These are phyloP conservation scores for Colletotrichum acutatum DNA, from an alignment of 2,329 filamentous ascomycete genomes.

Conservation along the genomic window DNA sequence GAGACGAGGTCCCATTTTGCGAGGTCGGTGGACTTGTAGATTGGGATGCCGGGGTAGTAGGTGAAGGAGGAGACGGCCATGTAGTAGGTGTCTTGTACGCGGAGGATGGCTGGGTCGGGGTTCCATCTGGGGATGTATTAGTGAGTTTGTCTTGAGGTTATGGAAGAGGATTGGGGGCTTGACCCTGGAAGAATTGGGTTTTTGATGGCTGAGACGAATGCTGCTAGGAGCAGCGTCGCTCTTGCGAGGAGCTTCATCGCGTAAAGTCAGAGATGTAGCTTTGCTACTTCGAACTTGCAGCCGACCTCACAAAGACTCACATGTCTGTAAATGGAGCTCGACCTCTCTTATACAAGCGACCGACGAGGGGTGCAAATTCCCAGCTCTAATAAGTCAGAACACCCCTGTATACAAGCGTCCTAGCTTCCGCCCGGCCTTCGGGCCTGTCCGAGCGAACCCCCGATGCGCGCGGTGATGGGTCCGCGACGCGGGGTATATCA, in stretches of 20 bases:
- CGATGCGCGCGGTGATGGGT: constrained; percentile 2
- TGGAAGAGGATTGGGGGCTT: neutral
- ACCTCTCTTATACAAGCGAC: neutral
- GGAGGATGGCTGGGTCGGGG: constrained; percentile 26
- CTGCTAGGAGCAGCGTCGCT: constrained; percentile 16
- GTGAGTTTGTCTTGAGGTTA: neutral
- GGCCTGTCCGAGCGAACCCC: neutral
- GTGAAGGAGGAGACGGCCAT: constrained; percentile 46
- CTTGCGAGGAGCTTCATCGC: constrained; percentile 21
- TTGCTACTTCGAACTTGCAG: neutral
- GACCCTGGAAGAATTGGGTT: constrained; percentile 29
- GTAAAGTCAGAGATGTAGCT: no score
- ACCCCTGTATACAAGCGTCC: no score
- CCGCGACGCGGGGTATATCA: constrained; percentile 13
- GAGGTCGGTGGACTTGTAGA: constrained; percentile 46
- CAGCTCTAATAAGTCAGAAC: no score
- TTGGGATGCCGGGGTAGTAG: constrained; percentile 65
- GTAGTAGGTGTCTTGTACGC: constrained; percentile 17
- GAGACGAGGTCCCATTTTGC: constrained; percentile 21
- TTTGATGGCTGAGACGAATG: constrained; percentile 24
- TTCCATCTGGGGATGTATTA: constrained; percentile 19
- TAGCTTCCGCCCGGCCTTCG: neutral
- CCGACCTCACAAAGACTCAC: neutral
- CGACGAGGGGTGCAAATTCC: neutral
- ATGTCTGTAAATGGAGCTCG: neutral